These are phyloP conservation scores for Aspergillus felis DNA, from an alignment of 2,329 filamentous ascomycete genomes.

Conservation along the genomic window DNA sequence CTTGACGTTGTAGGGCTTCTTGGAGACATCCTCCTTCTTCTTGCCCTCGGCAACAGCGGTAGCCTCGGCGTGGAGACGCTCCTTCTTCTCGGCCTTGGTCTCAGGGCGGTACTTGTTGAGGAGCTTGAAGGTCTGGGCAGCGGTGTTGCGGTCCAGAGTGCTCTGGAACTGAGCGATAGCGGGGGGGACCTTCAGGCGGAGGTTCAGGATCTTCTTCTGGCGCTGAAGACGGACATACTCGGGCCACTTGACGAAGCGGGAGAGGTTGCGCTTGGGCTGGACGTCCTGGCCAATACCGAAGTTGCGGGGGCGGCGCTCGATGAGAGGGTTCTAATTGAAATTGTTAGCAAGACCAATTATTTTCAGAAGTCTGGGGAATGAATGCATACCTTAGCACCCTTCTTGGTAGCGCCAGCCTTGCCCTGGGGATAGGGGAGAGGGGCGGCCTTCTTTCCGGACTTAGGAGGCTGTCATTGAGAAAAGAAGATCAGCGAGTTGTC, in stretches of 20 bases:
- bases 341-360: not conserved
- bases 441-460: constrained; percentile 95
- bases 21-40: constrained; percentile 99
- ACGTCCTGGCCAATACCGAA: constrained; percentile 99
- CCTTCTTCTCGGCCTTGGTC: constrained; percentile 99
- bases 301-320: constrained; percentile 98
- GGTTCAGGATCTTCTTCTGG: constrained; percentile 91
- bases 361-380: not conserved
- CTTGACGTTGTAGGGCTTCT: constrained; percentile 99
- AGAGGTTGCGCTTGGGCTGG: constrained; percentile 92
- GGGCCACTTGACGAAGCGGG: constrained; percentile 99
- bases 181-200: constrained; percentile 97
- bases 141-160: constrained; percentile 94
- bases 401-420: constrained; percentile 84
- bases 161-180: constrained; percentile 97
- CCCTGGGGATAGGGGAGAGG: constrained; percentile 93
- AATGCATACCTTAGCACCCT: constrained; percentile 82
- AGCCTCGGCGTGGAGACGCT: constrained; percentile 96
- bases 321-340: constrained; percentile 79
- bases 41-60: constrained; percentile 97
- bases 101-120: constrained; percentile 99
- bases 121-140: constrained; percentile 96
- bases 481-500: constrained; percentile 86
- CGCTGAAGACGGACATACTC: constrained; percentile 98
- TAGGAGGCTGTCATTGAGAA: constrained; percentile 99